These are phyloP conservation scores for Aspergillus eucalypticola DNA, from an alignment of 2,329 filamentous ascomycete species.

Conservation along the genomic window DNA sequence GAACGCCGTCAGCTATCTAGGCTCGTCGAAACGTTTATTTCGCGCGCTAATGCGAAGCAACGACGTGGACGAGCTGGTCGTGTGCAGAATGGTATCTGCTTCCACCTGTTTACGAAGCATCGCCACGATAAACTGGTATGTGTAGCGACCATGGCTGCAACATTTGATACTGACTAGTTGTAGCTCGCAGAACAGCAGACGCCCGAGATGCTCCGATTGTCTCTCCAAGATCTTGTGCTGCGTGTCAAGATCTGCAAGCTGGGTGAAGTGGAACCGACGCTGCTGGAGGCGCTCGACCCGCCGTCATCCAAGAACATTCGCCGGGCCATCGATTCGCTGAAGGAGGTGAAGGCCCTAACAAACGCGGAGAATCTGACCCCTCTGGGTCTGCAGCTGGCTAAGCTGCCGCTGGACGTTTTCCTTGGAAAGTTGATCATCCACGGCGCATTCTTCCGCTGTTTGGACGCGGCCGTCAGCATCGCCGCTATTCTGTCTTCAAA, in stretches of 20 bases:
- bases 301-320: constrained; percentile 91
- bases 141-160: background rate
- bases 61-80: constrained; percentile 89
- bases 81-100: constrained; percentile 92
- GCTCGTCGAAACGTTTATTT: constrained; percentile 92
- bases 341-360: constrained; percentile 90
- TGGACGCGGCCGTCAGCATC: constrained; percentile 88
- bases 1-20: constrained; percentile 88
- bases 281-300: constrained; percentile 84
- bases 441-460: constrained; percentile 81
- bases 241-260: constrained; percentile 97
- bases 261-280: constrained; percentile 85
- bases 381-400: constrained; percentile 81
- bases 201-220: constrained; percentile 91
- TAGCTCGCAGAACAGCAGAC: constrained; percentile 89
- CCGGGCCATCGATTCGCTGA: constrained; percentile 84
- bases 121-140: constrained; percentile 71
- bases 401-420: constrained; percentile 88
- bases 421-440: constrained; percentile 89
- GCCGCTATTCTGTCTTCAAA: constrained; percentile 94
- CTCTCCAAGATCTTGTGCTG: constrained; percentile 90
- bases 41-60: constrained; percentile 92
- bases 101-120: constrained; percentile 90
- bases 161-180: constrained; percentile 15
- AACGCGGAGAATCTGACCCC: constrained; percentile 78